Evolutionary conservation across 768 basidiomycete species (phyloP).

Genomic region (Lactarius pseudohatsudake): DNA sequence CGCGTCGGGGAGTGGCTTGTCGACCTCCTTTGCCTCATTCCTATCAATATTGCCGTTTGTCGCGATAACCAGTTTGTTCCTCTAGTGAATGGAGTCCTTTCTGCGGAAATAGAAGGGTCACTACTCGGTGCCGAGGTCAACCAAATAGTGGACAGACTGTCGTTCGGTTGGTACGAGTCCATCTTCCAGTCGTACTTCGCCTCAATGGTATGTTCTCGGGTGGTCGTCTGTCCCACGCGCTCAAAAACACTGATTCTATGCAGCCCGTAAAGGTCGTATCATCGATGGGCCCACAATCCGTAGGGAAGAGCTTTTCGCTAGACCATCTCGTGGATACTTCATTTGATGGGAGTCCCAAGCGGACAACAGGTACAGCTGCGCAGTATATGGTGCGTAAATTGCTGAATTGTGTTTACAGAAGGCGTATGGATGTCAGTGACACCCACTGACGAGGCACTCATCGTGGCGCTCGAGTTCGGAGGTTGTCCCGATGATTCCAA

Average conservation of each 20-base stretch:
- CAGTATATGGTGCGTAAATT: neutral
- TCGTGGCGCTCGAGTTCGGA: constrained; percentile 67
- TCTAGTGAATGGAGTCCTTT: constrained; percentile 56
- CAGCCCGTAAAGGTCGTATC: constrained; percentile 65
- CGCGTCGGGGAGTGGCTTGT: constrained; percentile 62
- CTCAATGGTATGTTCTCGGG: constrained; percentile 42
- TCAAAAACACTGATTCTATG: neutral
- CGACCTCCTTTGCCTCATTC: constrained; percentile 61
- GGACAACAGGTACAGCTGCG: constrained; percentile 46
- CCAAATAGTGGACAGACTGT: constrained; percentile 52
- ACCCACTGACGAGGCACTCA: constrained; percentile 51
- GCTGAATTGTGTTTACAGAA: constrained; percentile 35
- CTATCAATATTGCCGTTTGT: constrained; percentile 61
- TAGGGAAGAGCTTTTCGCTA: constrained; percentile 58
- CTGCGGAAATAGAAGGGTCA: constrained; percentile 48
- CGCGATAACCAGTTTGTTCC: constrained; percentile 62
- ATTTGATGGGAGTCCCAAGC: constrained; percentile 65
- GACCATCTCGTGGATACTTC: constrained; percentile 65
- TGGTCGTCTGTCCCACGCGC: neutral
- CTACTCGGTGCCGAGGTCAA: constrained; percentile 60
- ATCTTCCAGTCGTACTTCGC: constrained; percentile 65
- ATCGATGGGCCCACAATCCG: constrained; percentile 69
- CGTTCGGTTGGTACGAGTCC: constrained; percentile 66
- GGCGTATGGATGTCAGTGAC: constrained; percentile 71
- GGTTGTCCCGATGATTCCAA: constrained; percentile 36